Conservation (phyloP, 202 grass and related monocot species). For the Miscanthus sacchariflorus region DNA sequence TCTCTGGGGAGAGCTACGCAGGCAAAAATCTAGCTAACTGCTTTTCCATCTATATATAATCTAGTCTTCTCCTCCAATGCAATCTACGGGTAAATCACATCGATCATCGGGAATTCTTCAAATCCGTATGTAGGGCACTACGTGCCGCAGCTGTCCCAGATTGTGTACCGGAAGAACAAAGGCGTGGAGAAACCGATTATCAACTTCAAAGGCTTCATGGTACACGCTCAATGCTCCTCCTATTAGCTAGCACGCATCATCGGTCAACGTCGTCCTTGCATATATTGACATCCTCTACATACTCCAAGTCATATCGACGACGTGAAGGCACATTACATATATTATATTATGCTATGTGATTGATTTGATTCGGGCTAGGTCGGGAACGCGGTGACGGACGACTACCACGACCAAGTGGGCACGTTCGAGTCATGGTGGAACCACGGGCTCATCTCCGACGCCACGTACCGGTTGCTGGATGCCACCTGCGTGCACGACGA, state of each 20-base stretch:
- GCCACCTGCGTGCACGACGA: slow-evolving; percentile 47
- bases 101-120: too few species aligned
- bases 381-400: slow-evolving; percentile 72
- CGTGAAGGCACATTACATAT: too few species aligned
- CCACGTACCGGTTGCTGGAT: slow-evolving; percentile 58
- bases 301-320: too few species aligned
- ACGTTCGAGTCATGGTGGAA: slow-evolving; percentile 90
- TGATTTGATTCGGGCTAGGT: slow-evolving; percentile 43
- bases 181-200: slow-evolving; percentile 51
- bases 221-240: background rate
- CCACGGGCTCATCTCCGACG: slow-evolving; percentile 81
- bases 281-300: too few species aligned
- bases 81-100: background rate
- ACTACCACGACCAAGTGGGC: slow-evolving; percentile 68
- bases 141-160: slow-evolving; percentile 72
- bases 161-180: slow-evolving; percentile 62
- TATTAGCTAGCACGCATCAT: too few species aligned
- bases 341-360: too few species aligned
- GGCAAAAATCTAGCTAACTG: slow-evolving; percentile 31
- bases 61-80: background rate
- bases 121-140: slow-evolving; percentile 64
- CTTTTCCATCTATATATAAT: background rate
- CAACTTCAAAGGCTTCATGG: slow-evolving; percentile 88
- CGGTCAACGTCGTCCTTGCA: too few species aligned
- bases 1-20: slow-evolving; percentile 90